phyloP scores from a whole-genome alignment of 164 flowering plant species.

The Saururus chinensis region DNA sequence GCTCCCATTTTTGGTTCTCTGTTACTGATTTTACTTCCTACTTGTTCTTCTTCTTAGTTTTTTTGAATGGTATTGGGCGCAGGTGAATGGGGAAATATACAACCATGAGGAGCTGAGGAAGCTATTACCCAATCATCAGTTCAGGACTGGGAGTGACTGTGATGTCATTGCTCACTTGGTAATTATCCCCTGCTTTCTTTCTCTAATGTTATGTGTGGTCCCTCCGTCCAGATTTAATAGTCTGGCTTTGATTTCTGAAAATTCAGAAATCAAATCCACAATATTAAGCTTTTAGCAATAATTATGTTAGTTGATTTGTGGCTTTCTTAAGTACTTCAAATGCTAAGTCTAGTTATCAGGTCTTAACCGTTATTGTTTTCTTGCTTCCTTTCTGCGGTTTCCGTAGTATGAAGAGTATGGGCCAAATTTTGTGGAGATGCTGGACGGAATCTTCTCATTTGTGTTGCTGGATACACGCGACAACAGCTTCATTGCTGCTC shows the following conservation, averaged over 20 bases:
- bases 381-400: background rate
- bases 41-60: background rate
- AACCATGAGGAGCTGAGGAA: slow-evolving; percentile 81
- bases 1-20: background rate
- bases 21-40: background rate
- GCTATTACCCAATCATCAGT: slow-evolving; percentile 54
- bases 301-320: too few species aligned
- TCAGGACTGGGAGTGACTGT: slow-evolving; percentile 87
- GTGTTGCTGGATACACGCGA: slow-evolving; percentile 84
- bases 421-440: slow-evolving; percentile 77
- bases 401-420: slow-evolving; percentile 81
- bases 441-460: slow-evolving; percentile 95
- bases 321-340: too few species aligned
- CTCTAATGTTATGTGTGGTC: background rate
- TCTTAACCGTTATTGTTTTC: background rate
- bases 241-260: too few species aligned
- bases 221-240: too few species aligned
- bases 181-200: slow-evolving; percentile 8
- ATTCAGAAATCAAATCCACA: too few species aligned
- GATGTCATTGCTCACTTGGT: slow-evolving; percentile 96
- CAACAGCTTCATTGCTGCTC: slow-evolving; percentile 81
- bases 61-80: slow-evolving; percentile 2
- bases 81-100: slow-evolving; percentile 99
- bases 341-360: too few species aligned
- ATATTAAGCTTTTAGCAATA: too few species aligned